Evolutionary conservation across 768 basidiomycete genomes (phyloP).

Genomic region (Pisolithus microcarpus): DNA sequence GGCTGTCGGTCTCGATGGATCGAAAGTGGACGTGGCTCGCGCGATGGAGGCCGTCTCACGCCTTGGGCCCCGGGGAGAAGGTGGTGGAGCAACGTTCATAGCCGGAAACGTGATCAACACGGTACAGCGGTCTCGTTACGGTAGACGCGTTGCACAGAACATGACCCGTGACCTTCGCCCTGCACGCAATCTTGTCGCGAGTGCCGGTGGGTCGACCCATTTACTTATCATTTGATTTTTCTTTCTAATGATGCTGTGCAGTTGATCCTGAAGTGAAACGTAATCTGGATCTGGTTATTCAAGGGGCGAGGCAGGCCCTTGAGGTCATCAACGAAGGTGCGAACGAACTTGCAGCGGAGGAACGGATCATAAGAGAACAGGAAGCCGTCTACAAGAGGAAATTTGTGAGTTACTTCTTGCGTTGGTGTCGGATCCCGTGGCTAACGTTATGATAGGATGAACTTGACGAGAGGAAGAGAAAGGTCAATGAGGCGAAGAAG

Average conservation of each 20-base stretch:
- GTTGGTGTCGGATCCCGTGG: background rate
- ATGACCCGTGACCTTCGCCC: constrained; percentile 48
- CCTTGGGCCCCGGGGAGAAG: constrained; percentile 31
- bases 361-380: constrained; percentile 28
- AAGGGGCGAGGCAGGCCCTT: constrained; percentile 37
- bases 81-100: constrained; percentile 55
- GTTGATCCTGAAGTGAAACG: constrained; percentile 61
- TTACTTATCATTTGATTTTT: background rate
- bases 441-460: constrained; percentile 14
- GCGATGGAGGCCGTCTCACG: constrained; percentile 60
- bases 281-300: constrained; percentile 41
- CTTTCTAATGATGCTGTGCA: constrained; percentile 21
- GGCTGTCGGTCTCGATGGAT: constrained; percentile 54
- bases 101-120: constrained; percentile 51
- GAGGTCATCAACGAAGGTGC: constrained; percentile 35
- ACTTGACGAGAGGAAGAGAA: constrained; percentile 19
- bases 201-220: constrained; percentile 37
- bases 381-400: constrained; percentile 29
- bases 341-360: constrained; percentile 29
- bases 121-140: constrained; percentile 67
- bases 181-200: constrained; percentile 49
- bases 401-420: constrained; percentile 13
- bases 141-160: constrained; percentile 52
- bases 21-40: constrained; percentile 41
- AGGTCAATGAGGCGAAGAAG: constrained; percentile 25